Evolutionary conservation across 371 early-diverging fungal genomes (phyloP).

Genomic region (Batrachochytrium dendrobatidis): DNA sequence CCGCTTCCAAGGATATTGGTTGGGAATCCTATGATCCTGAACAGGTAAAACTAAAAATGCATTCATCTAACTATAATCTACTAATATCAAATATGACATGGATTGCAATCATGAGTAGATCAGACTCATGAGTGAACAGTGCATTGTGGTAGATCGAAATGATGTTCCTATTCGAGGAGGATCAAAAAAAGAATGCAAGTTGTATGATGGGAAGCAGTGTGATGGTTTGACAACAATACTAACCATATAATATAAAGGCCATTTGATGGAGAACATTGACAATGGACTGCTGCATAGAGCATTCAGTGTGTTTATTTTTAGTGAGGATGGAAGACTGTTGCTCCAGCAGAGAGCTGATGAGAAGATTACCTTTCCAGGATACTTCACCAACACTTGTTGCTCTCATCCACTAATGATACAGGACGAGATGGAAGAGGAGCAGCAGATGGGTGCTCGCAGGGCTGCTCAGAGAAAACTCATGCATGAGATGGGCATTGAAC

Average conservation of each 20-base stretch:
- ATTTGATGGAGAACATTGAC: conserved; percentile 84
- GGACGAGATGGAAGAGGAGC: conserved; percentile 73
- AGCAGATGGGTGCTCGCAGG: conserved; percentile 56
- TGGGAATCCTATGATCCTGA: not conserved
- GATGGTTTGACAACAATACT: not conserved
- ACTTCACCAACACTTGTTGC: conserved; percentile 97
- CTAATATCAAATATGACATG: no score
- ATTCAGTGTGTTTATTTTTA: conserved; percentile 92
- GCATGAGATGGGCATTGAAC: conserved; percentile 90
- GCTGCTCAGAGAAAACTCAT: conserved; percentile 88
- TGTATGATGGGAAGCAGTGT: no score
- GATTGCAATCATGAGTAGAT: conserved; percentile 61
- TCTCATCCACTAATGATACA: conserved; percentile 83
- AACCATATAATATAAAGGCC: conserved; percentile 49
- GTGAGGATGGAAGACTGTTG: conserved; percentile 68
- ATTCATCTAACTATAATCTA: no score
- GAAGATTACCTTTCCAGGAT: conserved; percentile 95
- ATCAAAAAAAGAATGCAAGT: conserved; percentile 85
- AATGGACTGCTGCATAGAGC: conserved; percentile 91
- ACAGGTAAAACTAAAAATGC: no score
- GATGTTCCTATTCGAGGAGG: conserved; percentile 79
- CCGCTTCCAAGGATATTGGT: not conserved
- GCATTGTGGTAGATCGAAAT: conserved; percentile 84
- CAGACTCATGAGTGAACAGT: conserved; percentile 93
- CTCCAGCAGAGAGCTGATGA: conserved; percentile 87